Base-by-base conservation (phyloP, 352 stramenopile genomes). In the Phytophthora quininea region DNA sequence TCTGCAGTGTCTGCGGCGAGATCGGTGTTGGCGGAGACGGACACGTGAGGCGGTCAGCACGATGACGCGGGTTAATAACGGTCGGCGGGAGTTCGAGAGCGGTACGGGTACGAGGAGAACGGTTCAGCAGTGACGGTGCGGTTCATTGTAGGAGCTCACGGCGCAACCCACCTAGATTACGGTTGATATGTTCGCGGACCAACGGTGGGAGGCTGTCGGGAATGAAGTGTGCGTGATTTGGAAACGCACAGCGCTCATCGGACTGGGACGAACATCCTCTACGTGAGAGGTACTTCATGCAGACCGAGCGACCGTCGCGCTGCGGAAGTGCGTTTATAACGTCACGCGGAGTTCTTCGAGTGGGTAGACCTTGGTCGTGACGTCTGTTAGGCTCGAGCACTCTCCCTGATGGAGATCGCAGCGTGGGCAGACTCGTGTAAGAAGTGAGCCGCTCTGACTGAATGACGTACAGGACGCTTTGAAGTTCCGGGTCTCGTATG, bases 191-290 rank as follows among this genome's bases (percentile, higher is more conserved):
- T 3, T 15, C 33, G 4, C 24, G 35, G 2, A 64, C 58, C 3
- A 64, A 5, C 8, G 35, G 58, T 2, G 48, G 2, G 1, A 58
- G 48, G 1, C 53, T 48, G 6, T 32, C 15, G 1, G 58, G 58
- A 6, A 64, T 40, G 38, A 64, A 64, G 7, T 64, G 58, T 1
- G 37, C 58, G 48, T 64, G 37, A 10, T 58, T 58, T 10, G 48
- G 58, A 9, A 58, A 64, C 4, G 48, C 48, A 35, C 49, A 64
- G 2, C 58, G 58, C 1, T 58, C 37, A 32, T 58, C 37, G 14
- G 29, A 51, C 29, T 45, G 49, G 2, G 57, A 64, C 1, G 15
- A 4, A 6, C 57, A 64, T 2, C 57, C 47, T 29, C 29, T 4
- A 15, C 33, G 6, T 0, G 57, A 64, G 4, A 64, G 48, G 14